These are phyloP conservation scores for Geosmithia flava DNA, from an alignment of 2,329 filamentous ascomycete species.

Conservation along the genomic window DNA sequence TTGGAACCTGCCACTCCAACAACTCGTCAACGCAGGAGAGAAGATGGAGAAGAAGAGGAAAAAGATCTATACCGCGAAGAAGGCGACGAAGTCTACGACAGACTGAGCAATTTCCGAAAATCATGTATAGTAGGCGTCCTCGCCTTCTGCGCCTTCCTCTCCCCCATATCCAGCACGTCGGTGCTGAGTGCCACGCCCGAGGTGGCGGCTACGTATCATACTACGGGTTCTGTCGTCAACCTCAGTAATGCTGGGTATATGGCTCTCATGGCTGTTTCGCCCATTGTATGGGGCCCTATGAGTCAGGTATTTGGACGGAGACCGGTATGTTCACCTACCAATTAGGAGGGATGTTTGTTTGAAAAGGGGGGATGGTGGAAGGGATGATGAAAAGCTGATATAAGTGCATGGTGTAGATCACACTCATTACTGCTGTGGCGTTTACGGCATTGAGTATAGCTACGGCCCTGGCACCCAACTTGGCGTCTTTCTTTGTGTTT, in stretches of 20 bases:
- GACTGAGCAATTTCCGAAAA: constrained; percentile 50
- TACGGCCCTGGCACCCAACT: constrained; percentile 58
- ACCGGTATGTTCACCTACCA: constrained; percentile 28
- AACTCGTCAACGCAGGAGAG: not conserved
- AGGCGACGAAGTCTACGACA: constrained; percentile 49
- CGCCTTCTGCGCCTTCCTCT: constrained; percentile 64
- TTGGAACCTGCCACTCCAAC: constrained; percentile 8
- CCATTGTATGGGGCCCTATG: constrained; percentile 61
- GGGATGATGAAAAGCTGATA: no score
- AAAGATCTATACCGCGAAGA: constrained; percentile 11
- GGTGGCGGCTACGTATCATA: constrained; percentile 52
- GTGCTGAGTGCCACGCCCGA: constrained; percentile 64
- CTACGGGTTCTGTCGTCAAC: constrained; percentile 58
- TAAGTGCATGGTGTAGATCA: no score
- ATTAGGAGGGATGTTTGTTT: not conserved
- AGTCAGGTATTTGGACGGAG: constrained; percentile 52
- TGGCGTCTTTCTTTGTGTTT: constrained; percentile 62
- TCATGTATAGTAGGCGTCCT: constrained; percentile 54
- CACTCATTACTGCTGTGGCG: constrained; percentile 44
- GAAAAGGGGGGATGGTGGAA: no score
- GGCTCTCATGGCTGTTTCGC: constrained; percentile 58
- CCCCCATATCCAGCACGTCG: constrained; percentile 63
- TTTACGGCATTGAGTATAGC: constrained; percentile 61
- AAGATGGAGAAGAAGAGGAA: constrained; percentile 3
- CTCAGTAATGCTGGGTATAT: constrained; percentile 65